Evolutionary conservation across 2,329 filamentous ascomycete species (phyloP), one percentile per base, ranked within the genome.

Genomic region (Trichoderma semiorbis): DNA sequence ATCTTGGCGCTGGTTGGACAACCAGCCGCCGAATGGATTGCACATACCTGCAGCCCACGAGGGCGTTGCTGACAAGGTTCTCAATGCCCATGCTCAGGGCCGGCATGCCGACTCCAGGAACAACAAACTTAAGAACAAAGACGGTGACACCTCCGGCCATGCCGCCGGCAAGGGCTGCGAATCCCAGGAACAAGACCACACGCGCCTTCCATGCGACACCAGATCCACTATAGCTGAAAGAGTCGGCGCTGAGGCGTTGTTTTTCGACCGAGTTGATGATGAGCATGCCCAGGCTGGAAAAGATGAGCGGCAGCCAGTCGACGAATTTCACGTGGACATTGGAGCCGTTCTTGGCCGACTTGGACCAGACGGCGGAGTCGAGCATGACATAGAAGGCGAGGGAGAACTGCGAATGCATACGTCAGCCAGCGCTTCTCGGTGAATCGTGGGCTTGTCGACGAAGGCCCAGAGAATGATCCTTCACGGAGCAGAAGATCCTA

Each of bases 181-280:
- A 91, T 18, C 90, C 90, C 6, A 92, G 81, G 80, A 91, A 91
- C 57, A 92, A 83, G 57, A 92, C 89, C 32, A 91, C 88, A 73
- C 90, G 86, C 24, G 89, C 90, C 84, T 91, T 90, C 89, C 89
- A 91, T 11, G 90, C 89, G 32, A 92, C 89, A 14, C 88, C 88
- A 63, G 84, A 86, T 62, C 90, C 89, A 72, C 85, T 86, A 81
- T 91, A 90, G 74, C 85, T 86, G 80, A 90, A 90, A 70, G 84
- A 87, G 82, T 92, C 89, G 76, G 87, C 85, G 76, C 88, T 88
- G 74, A 92, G 84, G 68, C 90, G 87, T 72, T 88, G 84, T 82
- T 92, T 91, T 82, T 91, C 89, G 74, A 91, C 89, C 75, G 85
- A 88, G 84, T 92, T 91, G 84, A 91, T 91, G 80, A 91, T 91